These are phyloP conservation scores for Penicillium herquei DNA, from an alignment of 495 filamentous ascomycete species.

Conservation along the genomic window DNA sequence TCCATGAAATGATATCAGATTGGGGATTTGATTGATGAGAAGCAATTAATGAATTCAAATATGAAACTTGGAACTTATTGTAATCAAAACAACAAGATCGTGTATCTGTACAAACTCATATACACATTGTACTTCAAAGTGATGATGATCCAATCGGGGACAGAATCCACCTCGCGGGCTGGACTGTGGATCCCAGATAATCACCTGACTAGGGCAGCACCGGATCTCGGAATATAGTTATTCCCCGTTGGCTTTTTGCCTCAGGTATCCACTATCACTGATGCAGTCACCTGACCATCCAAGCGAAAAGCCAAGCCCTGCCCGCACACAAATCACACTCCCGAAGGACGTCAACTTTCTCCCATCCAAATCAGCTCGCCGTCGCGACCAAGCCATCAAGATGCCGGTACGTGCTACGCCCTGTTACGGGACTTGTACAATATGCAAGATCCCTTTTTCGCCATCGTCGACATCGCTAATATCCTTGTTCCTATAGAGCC, in stretches of 20 bases:
- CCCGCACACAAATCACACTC: conserved; percentile 42
- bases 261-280: conserved; percentile 19
- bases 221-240: not conserved
- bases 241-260: conserved; percentile 13
- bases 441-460: not conserved
- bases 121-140: no score
- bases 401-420: conserved; percentile 68
- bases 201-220: no score
- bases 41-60: no score
- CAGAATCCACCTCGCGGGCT: no score
- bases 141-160: no score
- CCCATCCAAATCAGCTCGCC: conserved; percentile 44
- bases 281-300: conserved; percentile 39
- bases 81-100: no score
- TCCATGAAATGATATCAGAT: no score
- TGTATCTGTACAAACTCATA: no score
- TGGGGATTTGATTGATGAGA: no score
- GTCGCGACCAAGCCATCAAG: conserved; percentile 62
- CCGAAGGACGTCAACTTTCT: conserved; percentile 43
- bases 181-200: no score
- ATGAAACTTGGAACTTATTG: no score
- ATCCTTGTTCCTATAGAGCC: conserved; percentile 60
- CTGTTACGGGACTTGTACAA: not conserved
- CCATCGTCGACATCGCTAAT: conserved; percentile 9
- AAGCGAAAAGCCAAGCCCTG: conserved; percentile 47